Conservation (phyloP, 225 moss, liverwort and hornwort genomes). For the Pseudoscleropodium purum region DNA sequence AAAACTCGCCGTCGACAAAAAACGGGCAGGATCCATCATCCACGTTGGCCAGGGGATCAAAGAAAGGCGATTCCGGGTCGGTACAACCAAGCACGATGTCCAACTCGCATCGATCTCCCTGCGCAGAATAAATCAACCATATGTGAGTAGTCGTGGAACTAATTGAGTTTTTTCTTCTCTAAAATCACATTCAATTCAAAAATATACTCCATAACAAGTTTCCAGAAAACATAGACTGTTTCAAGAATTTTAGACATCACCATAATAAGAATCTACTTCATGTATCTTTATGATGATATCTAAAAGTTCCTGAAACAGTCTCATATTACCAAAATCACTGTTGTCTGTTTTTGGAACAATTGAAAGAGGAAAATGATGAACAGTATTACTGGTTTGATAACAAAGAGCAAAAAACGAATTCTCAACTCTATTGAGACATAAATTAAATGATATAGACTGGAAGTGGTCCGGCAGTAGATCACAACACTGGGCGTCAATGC, state of each 20-base stretch:
- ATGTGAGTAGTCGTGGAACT: not conserved
- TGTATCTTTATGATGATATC: too few relatives aligned
- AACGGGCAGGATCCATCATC: constrained; percentile 86
- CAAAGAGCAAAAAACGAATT: not conserved
- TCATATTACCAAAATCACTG: not conserved
- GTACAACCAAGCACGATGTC: constrained; percentile 80
- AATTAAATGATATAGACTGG: not conserved
- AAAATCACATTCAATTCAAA: not conserved
- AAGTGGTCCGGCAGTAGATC: not conserved
- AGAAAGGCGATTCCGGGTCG: constrained; percentile 70
- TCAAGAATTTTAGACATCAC: not conserved
- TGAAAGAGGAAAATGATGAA: not conserved
- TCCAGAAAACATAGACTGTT: not conserved
- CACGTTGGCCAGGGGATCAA: constrained; percentile 67
- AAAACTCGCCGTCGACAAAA: constrained; percentile 30
- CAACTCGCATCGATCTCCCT: constrained; percentile 83
- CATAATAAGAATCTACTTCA: not conserved
- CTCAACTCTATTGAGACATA: not conserved
- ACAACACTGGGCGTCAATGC: not conserved
- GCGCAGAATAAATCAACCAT: not conserved
- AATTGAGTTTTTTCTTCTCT: not conserved
- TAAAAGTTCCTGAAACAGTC: not conserved
- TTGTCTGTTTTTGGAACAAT: not conserved
- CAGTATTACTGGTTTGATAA: not conserved
- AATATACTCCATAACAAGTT: not conserved